These are phyloP conservation scores for Candida golubevii DNA, from an alignment of 805 yeast species.

Conservation along the genomic window DNA sequence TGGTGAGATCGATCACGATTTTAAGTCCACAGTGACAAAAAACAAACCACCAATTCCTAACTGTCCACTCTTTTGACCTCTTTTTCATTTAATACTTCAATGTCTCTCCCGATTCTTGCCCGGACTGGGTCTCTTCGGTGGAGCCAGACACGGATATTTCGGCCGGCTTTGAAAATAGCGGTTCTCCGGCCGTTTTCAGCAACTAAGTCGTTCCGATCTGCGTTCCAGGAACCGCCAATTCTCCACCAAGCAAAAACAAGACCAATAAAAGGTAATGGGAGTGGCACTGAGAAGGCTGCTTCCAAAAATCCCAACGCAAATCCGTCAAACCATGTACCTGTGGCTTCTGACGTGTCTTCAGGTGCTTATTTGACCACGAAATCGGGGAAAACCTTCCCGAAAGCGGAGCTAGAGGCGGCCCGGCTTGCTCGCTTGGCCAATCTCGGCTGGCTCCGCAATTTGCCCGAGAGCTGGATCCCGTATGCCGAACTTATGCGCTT, in stretches of 20 bases:
- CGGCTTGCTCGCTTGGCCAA: conserved; percentile 44
- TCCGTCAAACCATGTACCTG: background rate
- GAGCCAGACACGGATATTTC: no score
- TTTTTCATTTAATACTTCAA: no score
- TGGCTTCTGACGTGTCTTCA: background rate
- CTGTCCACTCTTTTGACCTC: no score
- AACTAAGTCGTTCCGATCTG: background rate
- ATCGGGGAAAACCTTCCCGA: conserved; percentile 20
- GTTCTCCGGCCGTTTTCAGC: no score
- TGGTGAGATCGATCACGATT: no score
- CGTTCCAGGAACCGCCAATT: conserved; percentile 12
- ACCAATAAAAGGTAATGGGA: background rate
- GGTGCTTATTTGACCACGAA: background rate
- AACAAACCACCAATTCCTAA: no score
- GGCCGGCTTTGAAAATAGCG: no score
- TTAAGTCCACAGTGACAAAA: no score
- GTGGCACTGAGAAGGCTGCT: background rate
- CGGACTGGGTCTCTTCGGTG: no score
- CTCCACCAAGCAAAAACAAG: background rate
- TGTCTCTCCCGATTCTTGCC: no score
- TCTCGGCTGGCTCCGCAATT: conserved; percentile 45
- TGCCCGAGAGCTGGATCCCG: conserved; percentile 77
- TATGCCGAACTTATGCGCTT: conserved; percentile 88
- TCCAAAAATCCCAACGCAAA: background rate
- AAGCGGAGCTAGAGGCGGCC: conserved; percentile 48